Evolutionary conservation across 768 basidiomycete species (phyloP).

Genomic region (Agaricus blazei): DNA sequence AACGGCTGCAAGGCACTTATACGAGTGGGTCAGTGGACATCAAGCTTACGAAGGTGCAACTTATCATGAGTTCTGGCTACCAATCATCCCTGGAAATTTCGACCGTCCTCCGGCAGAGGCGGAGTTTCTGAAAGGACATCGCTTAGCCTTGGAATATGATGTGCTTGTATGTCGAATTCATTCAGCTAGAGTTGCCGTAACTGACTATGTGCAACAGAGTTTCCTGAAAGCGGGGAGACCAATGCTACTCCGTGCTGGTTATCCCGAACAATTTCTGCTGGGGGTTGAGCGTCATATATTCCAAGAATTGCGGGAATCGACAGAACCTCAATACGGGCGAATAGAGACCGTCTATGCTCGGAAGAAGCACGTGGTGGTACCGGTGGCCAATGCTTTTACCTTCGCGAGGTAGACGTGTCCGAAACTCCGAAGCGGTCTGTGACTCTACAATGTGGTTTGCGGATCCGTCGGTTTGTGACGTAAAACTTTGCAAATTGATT

Average conservation of each 20-base stretch:
- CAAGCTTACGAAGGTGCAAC: conserved; percentile 55
- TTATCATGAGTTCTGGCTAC: conserved; percentile 58
- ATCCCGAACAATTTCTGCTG: conserved; percentile 48
- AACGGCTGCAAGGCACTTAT: conserved; percentile 36
- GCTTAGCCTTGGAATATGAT: conserved; percentile 34
- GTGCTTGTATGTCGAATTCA: conserved; percentile 35
- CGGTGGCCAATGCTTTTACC: not conserved
- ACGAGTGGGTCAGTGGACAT: conserved; percentile 48
- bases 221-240: conserved; percentile 67
- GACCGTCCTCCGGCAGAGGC: conserved; percentile 29
- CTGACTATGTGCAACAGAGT: conserved; percentile 30
- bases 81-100: conserved; percentile 49
- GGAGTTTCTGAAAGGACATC: conserved; percentile 41
- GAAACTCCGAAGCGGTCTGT: too few species aligned
- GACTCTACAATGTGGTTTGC: too few species aligned
- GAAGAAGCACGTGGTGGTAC: conserved; percentile 24
- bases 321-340: conserved; percentile 44
- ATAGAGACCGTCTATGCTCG: conserved; percentile 60
- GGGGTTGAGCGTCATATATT: conserved; percentile 46
- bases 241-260: conserved; percentile 58
- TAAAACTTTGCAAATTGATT: not conserved
- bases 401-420: too few species aligned
- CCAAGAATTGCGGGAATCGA: conserved; percentile 46
- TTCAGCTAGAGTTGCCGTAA: not conserved
- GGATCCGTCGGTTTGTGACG: not conserved